phyloP scores from a whole-genome alignment of 768 basidiomycete species.

The Melanogaster broomeanus region DNA sequence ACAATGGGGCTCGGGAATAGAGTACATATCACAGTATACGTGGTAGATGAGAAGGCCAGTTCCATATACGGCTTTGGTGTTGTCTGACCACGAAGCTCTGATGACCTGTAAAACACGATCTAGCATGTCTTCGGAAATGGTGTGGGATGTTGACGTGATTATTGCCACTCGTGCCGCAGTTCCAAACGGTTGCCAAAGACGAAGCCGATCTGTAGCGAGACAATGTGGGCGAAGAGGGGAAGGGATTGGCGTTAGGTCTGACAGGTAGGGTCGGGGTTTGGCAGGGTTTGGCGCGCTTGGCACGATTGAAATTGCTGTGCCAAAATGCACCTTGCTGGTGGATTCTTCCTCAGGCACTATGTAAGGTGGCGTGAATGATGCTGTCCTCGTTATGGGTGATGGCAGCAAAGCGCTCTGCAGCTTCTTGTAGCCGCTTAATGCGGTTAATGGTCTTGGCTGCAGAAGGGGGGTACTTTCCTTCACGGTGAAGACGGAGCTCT shows the following conservation, averaged over 20 bases:
- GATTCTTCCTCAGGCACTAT: too few species aligned
- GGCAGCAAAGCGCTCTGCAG: neutral
- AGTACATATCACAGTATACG: neutral
- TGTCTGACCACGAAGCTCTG: too few species aligned
- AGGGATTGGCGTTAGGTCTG: slow-evolving; percentile 9
- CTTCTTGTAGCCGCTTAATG: neutral
- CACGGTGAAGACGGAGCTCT: neutral
- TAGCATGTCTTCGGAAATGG: slow-evolving; percentile 19
- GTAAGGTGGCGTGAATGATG: neutral
- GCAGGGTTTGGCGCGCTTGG: too few species aligned
- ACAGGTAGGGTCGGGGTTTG: slow-evolving; percentile 6
- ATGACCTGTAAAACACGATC: too few species aligned
- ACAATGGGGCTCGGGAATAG: slow-evolving; percentile 33
- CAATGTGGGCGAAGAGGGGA: slow-evolving; percentile 31
- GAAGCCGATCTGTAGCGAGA: slow-evolving; percentile 25
- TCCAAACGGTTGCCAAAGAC: slow-evolving; percentile 25
- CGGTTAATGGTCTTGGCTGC: neutral
- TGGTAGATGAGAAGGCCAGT: too few species aligned
- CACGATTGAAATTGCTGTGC: neutral
- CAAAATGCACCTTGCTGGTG: neutral
- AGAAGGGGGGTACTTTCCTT: neutral
- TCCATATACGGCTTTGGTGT: too few species aligned
- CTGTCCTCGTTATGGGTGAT: neutral
- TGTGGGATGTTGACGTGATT: too few species aligned
- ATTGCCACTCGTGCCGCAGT: neutral